Evolutionary conservation across 129 eudicot species (phyloP).

Genomic region (Artemisia annua): DNA sequence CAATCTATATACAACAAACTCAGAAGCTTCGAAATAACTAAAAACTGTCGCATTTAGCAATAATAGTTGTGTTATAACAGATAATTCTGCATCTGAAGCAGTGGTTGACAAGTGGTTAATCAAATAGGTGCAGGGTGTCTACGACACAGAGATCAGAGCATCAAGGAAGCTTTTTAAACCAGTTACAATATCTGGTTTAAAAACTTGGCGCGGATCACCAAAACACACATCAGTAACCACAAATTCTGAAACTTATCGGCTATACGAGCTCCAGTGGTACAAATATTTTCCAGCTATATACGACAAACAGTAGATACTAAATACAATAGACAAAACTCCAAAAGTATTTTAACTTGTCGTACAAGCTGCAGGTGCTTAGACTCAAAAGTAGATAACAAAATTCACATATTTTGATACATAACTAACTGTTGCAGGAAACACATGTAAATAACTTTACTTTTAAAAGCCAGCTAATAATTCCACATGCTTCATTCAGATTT

Average conservation of each 20-base stretch:
- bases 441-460: slow-evolving; percentile 7
- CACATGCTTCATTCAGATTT: slow-evolving; percentile 12
- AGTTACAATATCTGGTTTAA: too few relatives aligned
- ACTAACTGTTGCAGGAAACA: slow-evolving; percentile 12
- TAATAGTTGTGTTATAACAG: background rate
- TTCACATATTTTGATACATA: slow-evolving; percentile 5
- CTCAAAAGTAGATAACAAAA: background rate
- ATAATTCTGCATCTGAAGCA: background rate
- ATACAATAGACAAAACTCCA: background rate
- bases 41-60: background rate
- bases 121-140: slow-evolving; percentile 5
- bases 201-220: background rate
- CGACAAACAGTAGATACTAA: too few relatives aligned
- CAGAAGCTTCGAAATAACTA: background rate
- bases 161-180: slow-evolving; percentile 1
- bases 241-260: background rate
- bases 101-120: background rate
- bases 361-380: background rate
- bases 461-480: slow-evolving; percentile 19
- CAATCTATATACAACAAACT: background rate
- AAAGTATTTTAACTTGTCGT: background rate
- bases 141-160: slow-evolving; percentile 12
- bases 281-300: slow-evolving; percentile 4
- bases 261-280: slow-evolving; percentile 6
- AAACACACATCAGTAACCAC: background rate